Evolutionary conservation across 2,329 filamentous ascomycete genomes (phyloP).

Genomic region (Fusarium albosuccineum): DNA sequence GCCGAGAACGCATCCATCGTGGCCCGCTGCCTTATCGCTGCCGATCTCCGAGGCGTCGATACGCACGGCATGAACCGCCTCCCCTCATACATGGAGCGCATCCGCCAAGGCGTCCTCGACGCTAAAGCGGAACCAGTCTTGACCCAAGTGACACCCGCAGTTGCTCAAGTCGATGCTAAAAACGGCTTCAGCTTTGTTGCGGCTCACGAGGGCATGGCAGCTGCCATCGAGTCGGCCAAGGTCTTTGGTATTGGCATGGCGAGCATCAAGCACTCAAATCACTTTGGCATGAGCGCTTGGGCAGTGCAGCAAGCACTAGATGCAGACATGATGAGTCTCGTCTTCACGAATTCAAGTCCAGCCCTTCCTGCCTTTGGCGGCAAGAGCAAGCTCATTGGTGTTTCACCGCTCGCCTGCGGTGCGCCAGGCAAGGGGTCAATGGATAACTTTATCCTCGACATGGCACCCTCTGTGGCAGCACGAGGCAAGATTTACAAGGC

Average conservation of each 20-base stretch:
- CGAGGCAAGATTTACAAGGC: slow-evolving; percentile 82
- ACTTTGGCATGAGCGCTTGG: slow-evolving; percentile 89
- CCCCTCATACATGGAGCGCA: slow-evolving; percentile 80
- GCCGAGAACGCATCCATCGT: slow-evolving; percentile 70
- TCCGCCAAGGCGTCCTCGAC: slow-evolving; percentile 77
- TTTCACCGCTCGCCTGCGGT: slow-evolving; percentile 81
- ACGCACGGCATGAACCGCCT: slow-evolving; percentile 83
- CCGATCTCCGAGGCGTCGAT: slow-evolving; percentile 83
- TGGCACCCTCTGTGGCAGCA: slow-evolving; percentile 78
- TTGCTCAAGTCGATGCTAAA: slow-evolving; percentile 74
- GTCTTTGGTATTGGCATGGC: slow-evolving; percentile 81
- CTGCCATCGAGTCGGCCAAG: slow-evolving; percentile 75
- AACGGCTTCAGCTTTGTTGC: slow-evolving; percentile 84
- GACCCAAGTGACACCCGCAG: slow-evolving; percentile 75
- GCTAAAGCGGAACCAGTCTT: slow-evolving; percentile 70
- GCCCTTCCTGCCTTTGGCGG: slow-evolving; percentile 80
- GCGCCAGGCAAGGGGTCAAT: slow-evolving; percentile 72
- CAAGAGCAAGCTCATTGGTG: slow-evolving; percentile 76
- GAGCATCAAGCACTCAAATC: slow-evolving; percentile 80
- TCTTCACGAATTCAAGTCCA: slow-evolving; percentile 79
- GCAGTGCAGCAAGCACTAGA: slow-evolving; percentile 82
- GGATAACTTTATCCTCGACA: slow-evolving; percentile 76
- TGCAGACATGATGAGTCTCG: slow-evolving; percentile 75
- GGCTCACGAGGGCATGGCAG: slow-evolving; percentile 74
- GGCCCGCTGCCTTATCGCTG: slow-evolving; percentile 77